Base-by-base conservation (phyloP, 352 stramenopile genomes). In the Phytophthora kernoviae region DNA sequence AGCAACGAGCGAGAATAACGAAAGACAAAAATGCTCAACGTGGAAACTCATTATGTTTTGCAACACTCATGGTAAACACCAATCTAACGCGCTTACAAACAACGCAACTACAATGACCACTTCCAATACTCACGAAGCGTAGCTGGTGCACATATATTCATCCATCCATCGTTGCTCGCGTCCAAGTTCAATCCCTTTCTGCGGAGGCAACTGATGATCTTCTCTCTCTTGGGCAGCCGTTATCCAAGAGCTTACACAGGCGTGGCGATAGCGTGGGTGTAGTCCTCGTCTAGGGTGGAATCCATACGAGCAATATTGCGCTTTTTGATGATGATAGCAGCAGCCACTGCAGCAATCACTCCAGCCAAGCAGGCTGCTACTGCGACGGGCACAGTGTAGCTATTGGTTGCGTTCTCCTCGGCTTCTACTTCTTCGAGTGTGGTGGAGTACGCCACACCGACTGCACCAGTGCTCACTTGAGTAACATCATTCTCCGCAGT, bases 281-380 rank as follows among this genome's bases (percentile, higher is more conserved):
- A 77, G 30, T 80, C 68, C 50, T 58, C 32, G 49, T 68, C 42
- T 63, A 60, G 30, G 24, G 32, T 51, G 21, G 37, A 1, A 27
- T 55, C 40, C 37, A 70, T 46, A 1, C 11, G 21, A 26, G 53
- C 18, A 18, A 49, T 50, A 61, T 73, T 68, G 46, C 73, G 76
- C 52, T 81, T 86, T 58, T 62, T 58, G 12, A 56, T 73, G 57
- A 80, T 46, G 36, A 81, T 44, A 27, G 69, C 58, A 37, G 79
- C 69, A 36, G 65, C 76, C 27, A 75, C 68, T 4, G 73, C 66
- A 34, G 57, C 76, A 11, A 81, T 65, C n/a, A 75, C 70, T 24
- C 57, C 76, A 8, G 75, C 70, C 24, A 72, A 65, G 55, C 73
- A 83, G 15, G 70, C 76, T 21, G 62, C 62, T 2, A 72, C 58